Evolutionary conservation across 1,139 yeast genomes (phyloP), one percentile per base, ranked within the genome.

Genomic region (Protomyces gravidus): DNA sequence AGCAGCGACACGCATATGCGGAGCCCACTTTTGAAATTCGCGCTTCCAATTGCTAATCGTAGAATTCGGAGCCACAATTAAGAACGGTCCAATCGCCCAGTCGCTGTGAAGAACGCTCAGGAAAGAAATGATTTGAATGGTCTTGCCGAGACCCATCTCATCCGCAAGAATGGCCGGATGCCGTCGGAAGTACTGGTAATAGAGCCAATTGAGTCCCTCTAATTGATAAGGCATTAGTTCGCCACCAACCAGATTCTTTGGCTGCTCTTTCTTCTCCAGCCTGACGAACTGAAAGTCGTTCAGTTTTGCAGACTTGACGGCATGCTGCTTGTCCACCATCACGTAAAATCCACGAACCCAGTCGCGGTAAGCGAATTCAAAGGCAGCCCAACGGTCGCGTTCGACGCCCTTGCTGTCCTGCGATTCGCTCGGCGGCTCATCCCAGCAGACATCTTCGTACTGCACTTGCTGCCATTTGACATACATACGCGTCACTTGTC

Each of bases 121-220:
- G 52, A 67, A 67, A 4, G 97, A 83, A 63, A 92, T 89, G 0
- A 97, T 89, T 71, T 92, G 98, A 63, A 92, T 77, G 1, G 98
- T 92, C 71, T 92, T 92, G 63, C 98, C 98, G 62, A 92, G 78
- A 1, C 98, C 98, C 98, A 92, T 92, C 72, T 92, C 98, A 73
- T 92, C 98, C 7, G 98, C 98, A 62, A 92, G 78, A 53, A 92
- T 90, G 52, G 97, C 97, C 1, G 94, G 63, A 23, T 63, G 64
- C 7, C 42, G 21, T n/a, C 42, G 42, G 45, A 46, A 50, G 65
- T 67, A 65, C 30, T 64, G 63, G 56, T 48, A 65, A 46, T 64
- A 65, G 17, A 65, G 52, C 67, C 67, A 65, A 49, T 63, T 64
- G 19, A 50, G 36, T 5, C 67, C 67, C 17, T 65, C 65, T 55